phyloP scores from a whole-genome alignment of 1,284 basidiomycete species.

The Ganoderma resinaceum region DNA sequence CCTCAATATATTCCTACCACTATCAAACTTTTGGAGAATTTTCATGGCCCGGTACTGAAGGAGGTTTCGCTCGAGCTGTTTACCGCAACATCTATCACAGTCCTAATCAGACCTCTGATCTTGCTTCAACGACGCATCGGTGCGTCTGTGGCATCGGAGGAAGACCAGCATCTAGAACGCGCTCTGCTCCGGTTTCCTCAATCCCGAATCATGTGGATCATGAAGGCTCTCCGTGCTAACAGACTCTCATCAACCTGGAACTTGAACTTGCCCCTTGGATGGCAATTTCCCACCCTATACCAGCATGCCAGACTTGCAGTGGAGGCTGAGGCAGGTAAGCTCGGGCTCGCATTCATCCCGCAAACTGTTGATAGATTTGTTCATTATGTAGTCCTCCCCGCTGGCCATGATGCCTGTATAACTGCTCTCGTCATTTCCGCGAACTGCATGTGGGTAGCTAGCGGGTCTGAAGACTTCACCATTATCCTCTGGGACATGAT shows the following conservation, averaged over 20 bases:
- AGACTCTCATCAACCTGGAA: neutral
- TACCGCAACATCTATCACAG: neutral
- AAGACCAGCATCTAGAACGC: neutral
- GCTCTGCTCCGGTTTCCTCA: neutral
- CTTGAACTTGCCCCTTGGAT: too few species aligned
- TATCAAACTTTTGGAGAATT: neutral
- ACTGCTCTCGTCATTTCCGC: neutral
- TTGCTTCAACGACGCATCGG: neutral
- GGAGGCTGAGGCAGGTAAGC: neutral
- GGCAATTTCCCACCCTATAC: neutral
- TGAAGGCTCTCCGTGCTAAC: neutral
- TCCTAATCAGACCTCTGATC: neutral
- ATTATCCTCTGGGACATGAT: neutral
- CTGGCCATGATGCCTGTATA: neutral
- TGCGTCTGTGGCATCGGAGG: neutral
- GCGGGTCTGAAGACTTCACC: neutral
- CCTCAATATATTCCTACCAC: neutral
- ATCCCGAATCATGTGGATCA: neutral
- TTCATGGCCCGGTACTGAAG: neutral
- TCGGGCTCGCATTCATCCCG: neutral
- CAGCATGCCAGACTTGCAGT: neutral
- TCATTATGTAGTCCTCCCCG: neutral
- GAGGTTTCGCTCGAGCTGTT: neutral
- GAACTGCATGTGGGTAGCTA: neutral
- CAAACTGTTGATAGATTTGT: too few species aligned